phyloP scores from a whole-genome alignment of 2,329 filamentous ascomycete genomes.

The Microsporum audouinii region DNA sequence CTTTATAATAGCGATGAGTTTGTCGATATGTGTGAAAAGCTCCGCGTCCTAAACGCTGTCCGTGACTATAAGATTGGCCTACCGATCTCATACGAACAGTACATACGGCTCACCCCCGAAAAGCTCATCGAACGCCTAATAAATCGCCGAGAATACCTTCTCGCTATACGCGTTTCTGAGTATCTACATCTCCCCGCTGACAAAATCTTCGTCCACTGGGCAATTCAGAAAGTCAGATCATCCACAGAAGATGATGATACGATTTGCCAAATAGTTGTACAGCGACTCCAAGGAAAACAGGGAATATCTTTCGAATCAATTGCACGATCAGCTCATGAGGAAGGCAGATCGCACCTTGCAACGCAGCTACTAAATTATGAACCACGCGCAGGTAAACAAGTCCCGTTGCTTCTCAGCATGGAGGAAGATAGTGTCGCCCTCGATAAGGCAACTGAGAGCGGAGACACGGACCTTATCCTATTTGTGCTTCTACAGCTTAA shows the following conservation, averaged over 20 bases:
- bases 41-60: slow-evolving; percentile 84
- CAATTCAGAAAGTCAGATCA: slow-evolving; percentile 79
- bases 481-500: slow-evolving; percentile 79
- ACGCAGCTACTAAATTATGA: slow-evolving; percentile 89
- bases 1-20: slow-evolving; percentile 98
- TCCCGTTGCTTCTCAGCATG: slow-evolving; percentile 85
- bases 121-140: slow-evolving; percentile 75
- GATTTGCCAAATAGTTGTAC: slow-evolving; percentile 75
- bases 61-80: slow-evolving; percentile 85
- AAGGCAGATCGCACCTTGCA: slow-evolving; percentile 77
- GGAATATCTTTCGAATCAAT: slow-evolving; percentile 95
- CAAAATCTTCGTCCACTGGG: slow-evolving; percentile 93
- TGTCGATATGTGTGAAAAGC: slow-evolving; percentile 91
- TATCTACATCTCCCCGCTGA: slow-evolving; percentile 79
- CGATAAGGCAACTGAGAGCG: slow-evolving; percentile 92
- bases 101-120: slow-evolving; percentile 78
- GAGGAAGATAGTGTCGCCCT: slow-evolving; percentile 90
- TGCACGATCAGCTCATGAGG: slow-evolving; percentile 83
- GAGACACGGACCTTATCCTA: slow-evolving; percentile 85
- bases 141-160: slow-evolving; percentile 78
- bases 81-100: slow-evolving; percentile 87
- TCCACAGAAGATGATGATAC: slow-evolving; percentile 78
- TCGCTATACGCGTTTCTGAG: slow-evolving; percentile 77
- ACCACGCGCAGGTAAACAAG: slow-evolving; percentile 87
- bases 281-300: slow-evolving; percentile 72